Base-by-base conservation (phyloP, 768 basidiomycete species). In the Mrakia gelida region DNA sequence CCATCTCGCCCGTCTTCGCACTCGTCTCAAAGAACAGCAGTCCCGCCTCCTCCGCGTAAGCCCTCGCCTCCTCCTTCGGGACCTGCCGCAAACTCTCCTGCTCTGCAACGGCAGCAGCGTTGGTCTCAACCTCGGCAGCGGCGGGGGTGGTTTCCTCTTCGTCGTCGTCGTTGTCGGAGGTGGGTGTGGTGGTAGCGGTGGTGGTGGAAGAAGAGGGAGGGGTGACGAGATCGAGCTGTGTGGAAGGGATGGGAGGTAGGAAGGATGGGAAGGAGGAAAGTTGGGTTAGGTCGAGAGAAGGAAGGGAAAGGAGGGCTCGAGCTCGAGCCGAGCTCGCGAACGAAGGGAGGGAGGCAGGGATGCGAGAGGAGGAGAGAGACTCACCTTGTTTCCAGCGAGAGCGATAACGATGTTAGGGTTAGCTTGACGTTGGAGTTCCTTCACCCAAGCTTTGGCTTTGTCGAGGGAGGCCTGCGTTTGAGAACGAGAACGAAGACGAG, bases 371-470 rank as follows among this genome's bases (percentile, higher is more conserved):
- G 73, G 8, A 38, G 6, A 9, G 32, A 28, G 38, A 26, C 98
- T 91, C 80, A 98, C 89, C 86, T 99, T 98, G 89, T 99, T 99
- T 43, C 97, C 97, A 16, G 94, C 94, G 73, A 99, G 90, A 9
- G 96, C 95, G 82, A 99, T 98, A 83, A 99, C 95, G 83, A 98
- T 98, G 84, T 98, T 98, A 52, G 96, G 95, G 84, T 98, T 97
- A 32, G 97, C 97, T 83, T 99, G 97, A 80, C 97, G 90, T 84
- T 99, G 97, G 32, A 99, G 88, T 85, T 99, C 97, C 87, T 97
- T 98, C 78, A 99, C 95, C 97, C 97, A 99, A 43, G 95, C 94
- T 87, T 98, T 98, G 75, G 97, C 97, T 85, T 98, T 98, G 85
- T 98, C 96, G 78, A 99, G 88, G 82, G 94, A 96, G 77, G 92